A percentile compares a stretch with the other conserved stretches of the same genome.
Evolutionary conservation across 768 basidiomycete genomes (phyloP).

Genomic region (Russula sp.): DNA sequence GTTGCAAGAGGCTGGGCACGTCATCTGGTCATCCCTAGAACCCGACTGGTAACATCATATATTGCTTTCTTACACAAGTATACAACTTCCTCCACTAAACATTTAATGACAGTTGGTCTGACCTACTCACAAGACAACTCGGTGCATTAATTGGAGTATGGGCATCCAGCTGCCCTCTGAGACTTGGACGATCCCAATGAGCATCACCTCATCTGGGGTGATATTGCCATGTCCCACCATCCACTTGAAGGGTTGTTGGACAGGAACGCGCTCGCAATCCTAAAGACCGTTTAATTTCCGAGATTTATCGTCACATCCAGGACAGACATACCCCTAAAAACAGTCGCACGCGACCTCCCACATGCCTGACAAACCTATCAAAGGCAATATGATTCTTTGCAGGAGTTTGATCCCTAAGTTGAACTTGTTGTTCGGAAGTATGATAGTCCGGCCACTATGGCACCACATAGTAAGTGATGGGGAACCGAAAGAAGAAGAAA

Average conservation of each 20-base stretch:
- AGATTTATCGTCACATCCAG: background rate
- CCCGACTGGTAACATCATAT: too few species aligned
- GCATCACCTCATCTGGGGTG: slow-evolving; percentile 18
- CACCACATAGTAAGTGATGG: background rate
- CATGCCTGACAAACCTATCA: slow-evolving; percentile 18
- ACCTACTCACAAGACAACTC: slow-evolving; percentile 11
- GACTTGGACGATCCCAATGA: slow-evolving; percentile 27
- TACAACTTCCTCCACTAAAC: too few species aligned
- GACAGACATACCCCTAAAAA: slow-evolving; percentile 15
- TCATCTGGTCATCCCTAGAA: too few species aligned
- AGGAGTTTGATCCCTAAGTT: slow-evolving; percentile 18
- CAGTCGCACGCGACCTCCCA: slow-evolving; percentile 18
- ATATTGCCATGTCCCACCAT: slow-evolving; percentile 10
- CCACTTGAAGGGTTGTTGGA: slow-evolving; percentile 8
- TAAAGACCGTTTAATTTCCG: slow-evolving; percentile 7
- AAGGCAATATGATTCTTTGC: background rate
- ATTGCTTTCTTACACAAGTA: too few species aligned
- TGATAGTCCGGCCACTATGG: slow-evolving; percentile 26
- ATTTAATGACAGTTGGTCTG: too few species aligned
- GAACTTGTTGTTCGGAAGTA: slow-evolving; percentile 15
- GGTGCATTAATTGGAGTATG: slow-evolving; percentile 15
- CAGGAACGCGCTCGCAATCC: slow-evolving; percentile 12
- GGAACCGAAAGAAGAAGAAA: background rate
- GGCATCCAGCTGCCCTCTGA: slow-evolving; percentile 26
- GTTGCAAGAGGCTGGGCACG: too few species aligned